Percentiles rank a stretch among this genome's conserved stretches.
Evolutionary conservation across 1,284 basidiomycete genomes (phyloP).

Genomic region (Rhodotorula sp.): DNA sequence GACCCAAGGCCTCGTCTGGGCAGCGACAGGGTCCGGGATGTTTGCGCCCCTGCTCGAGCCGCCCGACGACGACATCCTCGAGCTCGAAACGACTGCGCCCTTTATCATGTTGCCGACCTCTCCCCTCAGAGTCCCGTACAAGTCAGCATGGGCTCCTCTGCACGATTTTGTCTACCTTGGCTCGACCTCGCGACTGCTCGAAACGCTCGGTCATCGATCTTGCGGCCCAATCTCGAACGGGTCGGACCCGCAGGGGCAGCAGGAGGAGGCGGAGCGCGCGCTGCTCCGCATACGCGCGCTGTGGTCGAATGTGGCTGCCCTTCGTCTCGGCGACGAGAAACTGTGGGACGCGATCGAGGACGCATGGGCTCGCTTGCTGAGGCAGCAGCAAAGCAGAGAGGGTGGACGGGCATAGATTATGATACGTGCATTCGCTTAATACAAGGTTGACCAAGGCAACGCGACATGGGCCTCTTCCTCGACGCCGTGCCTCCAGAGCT

Average conservation of each 20-base stretch:
- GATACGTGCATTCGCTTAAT: not conserved
- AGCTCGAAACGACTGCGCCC: not conserved
- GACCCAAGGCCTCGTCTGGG: conserved; percentile 1
- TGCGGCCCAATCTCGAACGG: not conserved
- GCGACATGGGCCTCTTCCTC: no score
- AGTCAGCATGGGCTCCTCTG: not conserved
- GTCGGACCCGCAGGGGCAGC: no score
- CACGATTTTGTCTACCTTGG: conserved; percentile 7
- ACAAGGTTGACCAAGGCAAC: not conserved
- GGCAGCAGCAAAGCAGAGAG: not conserved
- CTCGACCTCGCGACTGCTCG: conserved; percentile 1
- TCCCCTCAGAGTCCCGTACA: not conserved
- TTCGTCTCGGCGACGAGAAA: not conserved
- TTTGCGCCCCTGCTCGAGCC: not conserved
- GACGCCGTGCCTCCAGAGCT: not conserved
- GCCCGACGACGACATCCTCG: not conserved
- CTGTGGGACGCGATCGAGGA: conserved; percentile 6
- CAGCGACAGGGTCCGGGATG: not conserved
- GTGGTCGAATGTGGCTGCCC: conserved; percentile 1
- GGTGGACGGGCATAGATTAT: not conserved
- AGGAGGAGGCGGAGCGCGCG: not conserved
- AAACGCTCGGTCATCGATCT: not conserved
- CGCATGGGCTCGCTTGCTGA: not conserved
- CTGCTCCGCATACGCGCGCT: conserved; percentile 1
- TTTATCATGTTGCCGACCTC: not conserved